phyloP scores from a whole-genome alignment of 1,284 basidiomycete genomes.

The Entoloma clypeatum region DNA sequence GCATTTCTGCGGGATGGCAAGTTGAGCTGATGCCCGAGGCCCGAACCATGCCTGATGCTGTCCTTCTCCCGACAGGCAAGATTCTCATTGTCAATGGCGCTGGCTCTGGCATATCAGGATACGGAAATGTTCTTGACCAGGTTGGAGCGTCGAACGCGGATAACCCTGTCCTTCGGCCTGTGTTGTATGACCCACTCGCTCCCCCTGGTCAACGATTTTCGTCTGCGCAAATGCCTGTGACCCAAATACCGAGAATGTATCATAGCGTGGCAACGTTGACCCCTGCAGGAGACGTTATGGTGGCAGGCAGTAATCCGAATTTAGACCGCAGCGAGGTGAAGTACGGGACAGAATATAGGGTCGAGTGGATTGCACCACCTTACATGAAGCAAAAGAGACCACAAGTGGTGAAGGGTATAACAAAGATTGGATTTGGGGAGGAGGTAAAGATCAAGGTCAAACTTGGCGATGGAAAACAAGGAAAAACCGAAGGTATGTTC shows the following conservation, averaged over 20 bases:
- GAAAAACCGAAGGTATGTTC: slow-evolving; percentile 27
- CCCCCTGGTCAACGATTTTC: slow-evolving; percentile 62
- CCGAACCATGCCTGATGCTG: slow-evolving; percentile 76
- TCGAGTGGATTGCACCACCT: slow-evolving; percentile 72
- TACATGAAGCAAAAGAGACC: slow-evolving; percentile 64
- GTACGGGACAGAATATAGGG: slow-evolving; percentile 77
- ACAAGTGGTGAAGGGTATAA: slow-evolving; percentile 36
- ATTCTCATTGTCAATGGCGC: slow-evolving; percentile 79
- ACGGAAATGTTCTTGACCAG: slow-evolving; percentile 72
- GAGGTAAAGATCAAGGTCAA: slow-evolving; percentile 16
- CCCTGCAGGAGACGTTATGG: slow-evolving; percentile 66
- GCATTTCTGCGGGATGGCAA: slow-evolving; percentile 70
- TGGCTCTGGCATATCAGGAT: slow-evolving; percentile 74
- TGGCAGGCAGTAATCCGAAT: slow-evolving; percentile 84
- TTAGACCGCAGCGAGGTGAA: slow-evolving; percentile 64
- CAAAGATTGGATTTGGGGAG: slow-evolving; percentile 41
- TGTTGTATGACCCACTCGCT: slow-evolving; percentile 70
- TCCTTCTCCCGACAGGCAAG: slow-evolving; percentile 77
- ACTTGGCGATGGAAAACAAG: slow-evolving; percentile 23
- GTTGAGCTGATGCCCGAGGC: slow-evolving; percentile 71
- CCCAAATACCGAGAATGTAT: slow-evolving; percentile 76
- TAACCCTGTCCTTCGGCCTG: slow-evolving; percentile 69
- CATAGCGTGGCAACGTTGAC: slow-evolving; percentile 77
- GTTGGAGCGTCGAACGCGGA: slow-evolving; percentile 78
- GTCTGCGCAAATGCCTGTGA: slow-evolving; percentile 56